phyloP scores from a whole-genome alignment of 768 basidiomycete species.

The Boletus reticulatus region DNA sequence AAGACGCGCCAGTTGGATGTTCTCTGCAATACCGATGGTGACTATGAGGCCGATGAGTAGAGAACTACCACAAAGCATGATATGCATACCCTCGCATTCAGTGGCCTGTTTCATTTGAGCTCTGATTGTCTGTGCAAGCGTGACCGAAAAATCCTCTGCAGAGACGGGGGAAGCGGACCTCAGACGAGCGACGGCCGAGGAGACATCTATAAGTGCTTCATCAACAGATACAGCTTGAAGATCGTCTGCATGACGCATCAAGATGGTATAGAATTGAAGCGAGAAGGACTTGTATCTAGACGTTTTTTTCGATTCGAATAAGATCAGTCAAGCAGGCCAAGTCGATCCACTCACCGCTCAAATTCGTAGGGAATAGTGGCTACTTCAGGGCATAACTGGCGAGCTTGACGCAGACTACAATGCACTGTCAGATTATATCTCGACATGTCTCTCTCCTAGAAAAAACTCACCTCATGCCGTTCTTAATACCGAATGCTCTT shows the following conservation, averaged over 20 bases:
- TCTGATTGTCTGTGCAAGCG: conserved; percentile 80
- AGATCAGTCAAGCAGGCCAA: neutral
- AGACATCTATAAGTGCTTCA: conserved; percentile 91
- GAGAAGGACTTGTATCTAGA: conserved; percentile 84
- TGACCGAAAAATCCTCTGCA: conserved; percentile 60
- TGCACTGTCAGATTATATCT: neutral
- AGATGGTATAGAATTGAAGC: conserved; percentile 86
- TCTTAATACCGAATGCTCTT: conserved; percentile 79
- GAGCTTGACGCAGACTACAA: conserved; percentile 72
- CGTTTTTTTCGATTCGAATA: neutral
- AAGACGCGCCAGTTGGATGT: conserved; percentile 89
- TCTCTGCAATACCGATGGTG: conserved; percentile 89
- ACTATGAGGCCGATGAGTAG: conserved; percentile 43
- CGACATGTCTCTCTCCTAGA: neutral
- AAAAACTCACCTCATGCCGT: conserved; percentile 83
- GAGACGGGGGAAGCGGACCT: conserved; percentile 22
- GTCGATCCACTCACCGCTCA: conserved; percentile 50
- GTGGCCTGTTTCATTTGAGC: conserved; percentile 75
- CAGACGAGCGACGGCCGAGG: conserved; percentile 49
- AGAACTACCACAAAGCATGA: neutral
- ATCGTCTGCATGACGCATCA: conserved; percentile 88
- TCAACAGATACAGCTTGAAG: conserved; percentile 96
- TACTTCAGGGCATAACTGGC: conserved; percentile 69
- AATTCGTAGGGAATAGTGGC: conserved; percentile 93
- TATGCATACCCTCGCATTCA: conserved; percentile 69